Evolutionary conservation across 1,284 basidiomycete genomes (phyloP), one percentile per base, ranked within the genome.

Genomic region (Malassezia brasiliensis): DNA sequence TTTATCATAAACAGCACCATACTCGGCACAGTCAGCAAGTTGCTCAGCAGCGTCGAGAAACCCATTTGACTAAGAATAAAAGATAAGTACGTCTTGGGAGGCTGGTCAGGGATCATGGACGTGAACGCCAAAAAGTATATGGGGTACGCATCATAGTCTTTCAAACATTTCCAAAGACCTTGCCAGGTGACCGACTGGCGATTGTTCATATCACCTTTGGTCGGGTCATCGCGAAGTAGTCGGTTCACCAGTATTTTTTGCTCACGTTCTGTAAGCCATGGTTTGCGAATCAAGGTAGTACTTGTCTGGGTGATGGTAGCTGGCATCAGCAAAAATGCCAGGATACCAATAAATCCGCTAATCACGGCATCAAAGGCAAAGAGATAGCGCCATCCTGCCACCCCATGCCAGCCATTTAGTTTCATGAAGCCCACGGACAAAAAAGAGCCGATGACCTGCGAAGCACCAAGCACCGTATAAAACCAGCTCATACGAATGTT

Each of bases 201-300:
- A 61, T 88, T 88, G 76, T 87, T 84, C 85, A 87, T 87, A 60
- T 56, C 78, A 76, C 36, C 77, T 81, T 78, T 86, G 84, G 69
- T 69, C 0, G 75, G 85, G 61, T 86, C 85, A 66, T 86, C 85
- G 3, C 85, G 79, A 5, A 86, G 76, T n/a, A 86, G 78, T 17
- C 83, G 78, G 52, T 77, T 78, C 10, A 83, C 80, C 1, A 81
- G 77, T 52, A 84, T 83, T 1, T 77, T 77, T 61, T 77, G 77
- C 42, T 79, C 77, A 15, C 74, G 78, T 49, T 64, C 79, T 5
- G 77, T 81, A 71, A 87, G 86, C 83, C 85, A 87, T 0, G 84
- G 84, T 14, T 75, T 68, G 0, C 83, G 85, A 0, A 83, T 38
- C 2, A 49, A 14, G 19, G 17, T 15, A 7, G 47, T 45, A 3